Evolutionary conservation across 1,139 yeast genomes (phyloP).

Genomic region (Yamadazyma spencermartinsiae): DNA sequence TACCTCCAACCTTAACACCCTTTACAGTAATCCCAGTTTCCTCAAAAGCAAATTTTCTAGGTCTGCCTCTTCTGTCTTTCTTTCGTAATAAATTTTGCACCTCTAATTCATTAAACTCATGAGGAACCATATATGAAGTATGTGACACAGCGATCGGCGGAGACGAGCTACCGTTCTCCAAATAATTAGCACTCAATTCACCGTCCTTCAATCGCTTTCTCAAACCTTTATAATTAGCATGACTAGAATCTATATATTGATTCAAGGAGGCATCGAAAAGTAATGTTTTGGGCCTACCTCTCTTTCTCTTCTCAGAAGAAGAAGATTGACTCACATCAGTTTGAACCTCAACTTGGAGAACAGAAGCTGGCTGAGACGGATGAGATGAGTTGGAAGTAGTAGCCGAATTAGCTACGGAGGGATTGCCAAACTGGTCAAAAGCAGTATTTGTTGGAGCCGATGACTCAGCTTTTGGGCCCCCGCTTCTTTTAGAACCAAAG

Average conservation of each 20-base stretch:
- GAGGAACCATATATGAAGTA: slow-evolving; percentile 5
- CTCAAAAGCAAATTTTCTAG: slow-evolving; percentile 51
- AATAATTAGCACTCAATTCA: slow-evolving; percentile 12
- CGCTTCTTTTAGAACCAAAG: slow-evolving; percentile 11
- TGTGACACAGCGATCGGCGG: slow-evolving; percentile 4
- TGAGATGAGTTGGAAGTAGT: background rate
- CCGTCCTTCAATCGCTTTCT: slow-evolving; percentile 35
- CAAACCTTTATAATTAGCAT: slow-evolving; percentile 44
- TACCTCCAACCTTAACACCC: slow-evolving; percentile 47
- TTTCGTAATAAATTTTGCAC: slow-evolving; percentile 39
- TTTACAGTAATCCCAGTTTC: slow-evolving; percentile 50
- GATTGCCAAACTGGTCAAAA: slow-evolving; percentile 10
- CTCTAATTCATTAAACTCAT: slow-evolving; percentile 35
- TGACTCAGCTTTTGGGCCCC: slow-evolving; percentile 12
- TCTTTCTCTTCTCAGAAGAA: slow-evolving; percentile 29
- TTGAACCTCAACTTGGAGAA: background rate
- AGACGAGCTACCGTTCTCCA: slow-evolving; percentile 4
- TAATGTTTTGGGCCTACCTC: slow-evolving; percentile 49
- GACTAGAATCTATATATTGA: slow-evolving; percentile 44
- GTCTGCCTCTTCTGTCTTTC: slow-evolving; percentile 51
- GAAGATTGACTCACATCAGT: slow-evolving; percentile 2
- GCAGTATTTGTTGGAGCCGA: slow-evolving; percentile 12
- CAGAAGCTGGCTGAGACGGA: slow-evolving; percentile 3
- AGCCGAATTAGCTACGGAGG: background rate
- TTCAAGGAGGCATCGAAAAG: slow-evolving; percentile 44